Evolutionary conservation across 305 asterid species (phyloP).

Genomic region (Solanum hybrid): DNA sequence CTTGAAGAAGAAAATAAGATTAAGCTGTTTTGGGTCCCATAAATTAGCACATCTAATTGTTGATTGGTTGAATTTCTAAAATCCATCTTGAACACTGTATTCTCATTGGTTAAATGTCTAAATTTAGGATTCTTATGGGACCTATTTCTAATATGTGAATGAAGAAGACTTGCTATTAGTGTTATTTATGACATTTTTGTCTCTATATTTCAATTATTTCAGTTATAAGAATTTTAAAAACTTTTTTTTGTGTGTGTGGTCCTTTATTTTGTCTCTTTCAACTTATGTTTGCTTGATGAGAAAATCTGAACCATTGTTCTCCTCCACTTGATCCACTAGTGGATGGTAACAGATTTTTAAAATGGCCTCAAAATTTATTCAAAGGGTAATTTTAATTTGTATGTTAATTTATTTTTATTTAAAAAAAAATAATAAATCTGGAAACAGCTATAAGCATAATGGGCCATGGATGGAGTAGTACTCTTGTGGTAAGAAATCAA

Average conservation of each 20-base stretch:
- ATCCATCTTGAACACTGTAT: constrained; percentile 22
- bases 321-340: constrained; percentile 20
- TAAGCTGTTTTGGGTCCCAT: constrained; percentile 20
- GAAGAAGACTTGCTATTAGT: background rate
- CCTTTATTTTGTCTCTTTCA: constrained; percentile 12
- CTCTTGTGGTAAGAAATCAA: constrained; percentile 3
- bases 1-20: background rate
- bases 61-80: constrained; percentile 32
- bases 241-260: constrained; percentile 15
- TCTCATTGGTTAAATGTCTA: constrained; percentile 33
- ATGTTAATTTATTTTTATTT: background rate
- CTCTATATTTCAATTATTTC: constrained; percentile 24
- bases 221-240: background rate
- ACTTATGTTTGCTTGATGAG: background rate
- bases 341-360: constrained; percentile 1
- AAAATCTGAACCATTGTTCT: constrained; percentile 10
- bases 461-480: constrained; percentile 3
- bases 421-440: background rate
- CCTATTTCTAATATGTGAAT: constrained; percentile 6
- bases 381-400: background rate
- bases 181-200: constrained; percentile 16
- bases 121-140: constrained; percentile 38
- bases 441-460: background rate
- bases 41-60: constrained; percentile 8
- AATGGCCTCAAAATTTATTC: background rate